Evolutionary conservation across 2,329 filamentous ascomycete species (phyloP), one percentile per base, ranked within the genome.

Genomic region (Hypoxylon sp.): DNA sequence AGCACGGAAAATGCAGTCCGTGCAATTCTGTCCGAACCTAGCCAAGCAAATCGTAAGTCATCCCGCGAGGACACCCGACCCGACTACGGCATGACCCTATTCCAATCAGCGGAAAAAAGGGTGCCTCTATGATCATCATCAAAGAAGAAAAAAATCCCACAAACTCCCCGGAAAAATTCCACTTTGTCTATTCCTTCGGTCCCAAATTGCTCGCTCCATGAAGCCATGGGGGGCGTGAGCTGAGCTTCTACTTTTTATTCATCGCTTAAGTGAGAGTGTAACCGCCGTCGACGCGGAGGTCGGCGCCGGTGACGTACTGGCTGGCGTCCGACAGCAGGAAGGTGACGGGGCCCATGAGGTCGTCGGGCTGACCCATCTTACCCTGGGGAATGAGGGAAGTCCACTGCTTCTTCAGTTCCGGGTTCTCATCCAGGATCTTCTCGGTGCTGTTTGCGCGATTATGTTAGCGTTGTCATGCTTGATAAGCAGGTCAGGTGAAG

Each of bases 361-460:
- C 95, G 77, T 94, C 89, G 0, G 95, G 95, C 53, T 89, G 86
- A 24, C 95, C 95, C 93, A 98, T 97, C 81, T 95, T 95, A 61
- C 93, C 95, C 76, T 93, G 89, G 0, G 96, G 96, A 66, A 97
- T 98, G 56, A 97, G 85, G 1, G 91, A 94, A 12, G 89, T 96
- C 95, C 95, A 98, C 79, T 96, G 90, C 76, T 90, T 85, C 79
- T 93, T 92, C 38, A 98, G 87, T 57, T 96, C 93, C 18, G 94
- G 93, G 79, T 97, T 96, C 64, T 97, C 93, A 69, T 96, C 91
- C 24, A 98, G 87, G 72, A 98, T 97, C 83, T 97, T 97, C 82
- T 93, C 89, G 42, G 93, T 97, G 55, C 92, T 96, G 74, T 63
- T 45, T 16, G 18, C 14, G 45, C 40, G 50, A 14, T 54, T 33